Evolutionary conservation across 106 monocot genomes (phyloP), one percentile per base, ranked within the genome.

Genomic region (Dendrobium officinale): DNA sequence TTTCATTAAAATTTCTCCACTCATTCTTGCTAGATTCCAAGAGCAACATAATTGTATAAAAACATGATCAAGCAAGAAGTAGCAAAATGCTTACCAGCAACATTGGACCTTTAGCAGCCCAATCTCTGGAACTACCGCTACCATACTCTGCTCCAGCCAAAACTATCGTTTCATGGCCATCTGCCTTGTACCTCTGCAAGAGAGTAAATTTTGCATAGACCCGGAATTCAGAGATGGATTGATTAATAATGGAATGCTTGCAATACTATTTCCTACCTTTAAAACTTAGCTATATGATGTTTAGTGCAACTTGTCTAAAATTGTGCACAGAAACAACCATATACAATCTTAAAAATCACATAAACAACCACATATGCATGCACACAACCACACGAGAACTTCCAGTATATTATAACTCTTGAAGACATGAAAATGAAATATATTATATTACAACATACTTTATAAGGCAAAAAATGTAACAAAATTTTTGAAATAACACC

Each of bases 101-200:
- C 89, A 92, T 89, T 27, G 92, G 92, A 1, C 92, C 92, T 76
- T 92, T 92, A 40, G 92, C 92, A 83, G 92, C 92, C 92, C 92
- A 92, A 68, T 92, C 92, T 48, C 92, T 81, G 54, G 92, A 89
- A 73, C 92, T 92, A 47, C 92, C 92, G 75, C 92, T 92, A 29
- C 92, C 92, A 49, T 92, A 92, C 77, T 92, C 92, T 5, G 87
- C 89, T 81, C 92, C 92, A 86, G 92, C 89, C 72, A 92, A 78
- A 78, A 92, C 70, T 48, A 92, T 87, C 16, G 89, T 92, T 48
- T 80, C 86, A 82, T 92, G 77, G 33, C 86, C 89, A 44, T 85
- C 86, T 77, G 82, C 55, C 67, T 92, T 89, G 82, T 92, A 92
- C 43, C 83, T 92, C 92, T 92, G 92, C n/a, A 77, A 58, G 5